Conservation (phyloP, 2,329 filamentous ascomycete species). For the Metarhizium album region DNA sequence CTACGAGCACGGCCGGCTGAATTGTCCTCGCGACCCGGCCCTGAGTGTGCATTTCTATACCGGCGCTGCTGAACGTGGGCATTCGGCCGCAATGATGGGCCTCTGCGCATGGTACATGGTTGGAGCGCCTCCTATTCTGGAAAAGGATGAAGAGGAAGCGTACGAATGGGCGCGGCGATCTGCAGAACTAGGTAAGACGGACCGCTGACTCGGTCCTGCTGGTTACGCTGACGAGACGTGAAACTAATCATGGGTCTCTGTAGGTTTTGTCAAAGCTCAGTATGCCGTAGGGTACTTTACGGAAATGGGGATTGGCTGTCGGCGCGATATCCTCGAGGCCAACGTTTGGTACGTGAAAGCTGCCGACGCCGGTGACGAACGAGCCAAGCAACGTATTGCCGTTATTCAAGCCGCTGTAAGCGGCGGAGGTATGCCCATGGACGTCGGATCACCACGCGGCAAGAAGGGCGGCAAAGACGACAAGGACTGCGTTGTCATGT, state of each 20-base stretch:
- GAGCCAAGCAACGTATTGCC: slow-evolving; percentile 75
- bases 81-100: slow-evolving; percentile 91
- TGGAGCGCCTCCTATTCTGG: slow-evolving; percentile 80
- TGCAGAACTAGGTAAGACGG: slow-evolving; percentile 64
- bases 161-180: slow-evolving; percentile 91
- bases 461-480: slow-evolving; percentile 42
- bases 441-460: slow-evolving; percentile 39
- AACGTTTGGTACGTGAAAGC: slow-evolving; percentile 98
- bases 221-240: background rate
- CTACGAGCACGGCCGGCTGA: slow-evolving; percentile 84
- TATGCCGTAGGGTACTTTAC: slow-evolving; percentile 96
- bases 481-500: slow-evolving; percentile 51
- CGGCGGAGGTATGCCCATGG: slow-evolving; percentile 43
- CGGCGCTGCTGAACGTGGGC: slow-evolving; percentile 72
- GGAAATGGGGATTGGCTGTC: slow-evolving; percentile 95
- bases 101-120: slow-evolving; percentile 98
- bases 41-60: slow-evolving; percentile 98
- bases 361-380: slow-evolving; percentile 81
- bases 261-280: slow-evolving; percentile 65
- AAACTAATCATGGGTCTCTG: background rate
- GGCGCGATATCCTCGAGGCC: slow-evolving; percentile 86
- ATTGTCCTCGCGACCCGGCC: slow-evolving; percentile 81
- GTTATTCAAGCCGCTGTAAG: slow-evolving; percentile 77
- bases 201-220: background rate
- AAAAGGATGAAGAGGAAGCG: slow-evolving; percentile 91